These are phyloP conservation scores for Mucor saturninus DNA, from an alignment of 371 early-diverging fungal species.

Conservation along the genomic window DNA sequence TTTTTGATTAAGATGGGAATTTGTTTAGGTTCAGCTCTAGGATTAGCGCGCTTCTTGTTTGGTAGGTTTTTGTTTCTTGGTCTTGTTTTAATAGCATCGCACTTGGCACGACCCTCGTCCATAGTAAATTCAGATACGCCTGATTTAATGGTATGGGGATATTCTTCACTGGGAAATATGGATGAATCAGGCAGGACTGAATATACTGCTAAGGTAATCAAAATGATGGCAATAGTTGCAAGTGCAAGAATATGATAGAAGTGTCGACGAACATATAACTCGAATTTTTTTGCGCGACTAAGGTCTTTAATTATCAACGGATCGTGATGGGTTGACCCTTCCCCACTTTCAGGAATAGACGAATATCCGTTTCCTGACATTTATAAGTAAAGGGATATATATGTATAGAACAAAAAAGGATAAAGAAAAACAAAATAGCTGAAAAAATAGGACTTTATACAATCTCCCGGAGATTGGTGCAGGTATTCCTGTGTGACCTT, in stretches of 20 bases:
- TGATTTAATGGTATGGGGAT: neutral
- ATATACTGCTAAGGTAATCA: conserved; percentile 7
- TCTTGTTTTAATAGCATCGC: conserved; percentile 21
- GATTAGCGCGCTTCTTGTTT: conserved; percentile 15
- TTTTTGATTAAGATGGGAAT: conserved; percentile 50
- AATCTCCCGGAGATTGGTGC: too few species aligned
- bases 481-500: too few species aligned
- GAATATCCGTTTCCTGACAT: conserved; percentile 15
- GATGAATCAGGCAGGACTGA: conserved; percentile 16
- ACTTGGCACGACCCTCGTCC: conserved; percentile 23
- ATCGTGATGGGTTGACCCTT: conserved; percentile 10
- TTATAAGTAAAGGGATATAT: too few species aligned
- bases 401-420: neutral
- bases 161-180: conserved; percentile 11
- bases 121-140: conserved; percentile 28
- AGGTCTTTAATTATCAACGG: neutral
- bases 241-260: conserved; percentile 8
- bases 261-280: conserved; percentile 10
- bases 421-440: conserved; percentile 2
- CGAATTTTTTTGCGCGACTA: neutral
- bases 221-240: neutral
- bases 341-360: conserved; percentile 13
- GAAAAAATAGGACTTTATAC: neutral
- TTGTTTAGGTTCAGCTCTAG: conserved; percentile 17
- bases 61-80: conserved; percentile 14